These are phyloP conservation scores for Cercophora sp. DNA, from an alignment of 495 filamentous ascomycete genomes.

Conservation along the genomic window DNA sequence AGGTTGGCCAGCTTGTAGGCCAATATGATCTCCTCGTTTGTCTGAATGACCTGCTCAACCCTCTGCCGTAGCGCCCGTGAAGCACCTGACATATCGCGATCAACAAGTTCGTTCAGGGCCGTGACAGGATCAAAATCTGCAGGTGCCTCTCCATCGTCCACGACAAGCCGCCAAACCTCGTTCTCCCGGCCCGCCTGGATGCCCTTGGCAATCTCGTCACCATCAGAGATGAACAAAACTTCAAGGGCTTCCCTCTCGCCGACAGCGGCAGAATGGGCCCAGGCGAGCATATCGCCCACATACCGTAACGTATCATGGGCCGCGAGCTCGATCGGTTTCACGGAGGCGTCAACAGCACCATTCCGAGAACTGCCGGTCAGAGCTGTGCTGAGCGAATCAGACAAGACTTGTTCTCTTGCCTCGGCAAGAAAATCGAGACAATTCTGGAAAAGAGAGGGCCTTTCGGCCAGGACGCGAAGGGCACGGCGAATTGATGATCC, in stretches of 20 bases:
- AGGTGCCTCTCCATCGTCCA: slow-evolving; percentile 53
- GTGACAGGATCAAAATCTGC: slow-evolving; percentile 72
- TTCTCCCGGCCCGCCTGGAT: slow-evolving; percentile 82
- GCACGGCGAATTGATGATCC: slow-evolving; percentile 79
- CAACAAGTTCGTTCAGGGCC: slow-evolving; percentile 82
- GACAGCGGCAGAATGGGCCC: slow-evolving; percentile 90
- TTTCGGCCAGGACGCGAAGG: slow-evolving; percentile 81
- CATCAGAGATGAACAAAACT: slow-evolving; percentile 83
- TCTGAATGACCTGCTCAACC: slow-evolving; percentile 86
- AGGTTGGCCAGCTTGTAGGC: slow-evolving; percentile 88
- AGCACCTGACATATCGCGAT: slow-evolving; percentile 76
- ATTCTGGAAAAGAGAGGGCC: slow-evolving; percentile 85
- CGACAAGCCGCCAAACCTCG: slow-evolving; percentile 72
- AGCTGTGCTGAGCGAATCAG: slow-evolving; percentile 86
- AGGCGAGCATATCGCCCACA: slow-evolving; percentile 95
- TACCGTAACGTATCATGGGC: slow-evolving; percentile 92
- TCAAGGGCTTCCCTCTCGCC: slow-evolving; percentile 92
- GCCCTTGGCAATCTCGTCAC: slow-evolving; percentile 82
- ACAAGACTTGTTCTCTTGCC: slow-evolving; percentile 79
- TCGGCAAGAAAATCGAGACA: slow-evolving; percentile 94
- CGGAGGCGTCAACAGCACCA: slow-evolving; percentile 44
- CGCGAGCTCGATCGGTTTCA: slow-evolving; percentile 91
- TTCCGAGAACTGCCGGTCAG: slow-evolving; percentile 65
- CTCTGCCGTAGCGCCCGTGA: slow-evolving; percentile 74
- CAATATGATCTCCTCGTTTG: slow-evolving; percentile 82